Percentiles rank a stretch among this genome's conserved stretches.
phyloP scores from a whole-genome alignment of 2,329 filamentous ascomycete species.

The Ophiostoma himal-ulmi region DNA sequence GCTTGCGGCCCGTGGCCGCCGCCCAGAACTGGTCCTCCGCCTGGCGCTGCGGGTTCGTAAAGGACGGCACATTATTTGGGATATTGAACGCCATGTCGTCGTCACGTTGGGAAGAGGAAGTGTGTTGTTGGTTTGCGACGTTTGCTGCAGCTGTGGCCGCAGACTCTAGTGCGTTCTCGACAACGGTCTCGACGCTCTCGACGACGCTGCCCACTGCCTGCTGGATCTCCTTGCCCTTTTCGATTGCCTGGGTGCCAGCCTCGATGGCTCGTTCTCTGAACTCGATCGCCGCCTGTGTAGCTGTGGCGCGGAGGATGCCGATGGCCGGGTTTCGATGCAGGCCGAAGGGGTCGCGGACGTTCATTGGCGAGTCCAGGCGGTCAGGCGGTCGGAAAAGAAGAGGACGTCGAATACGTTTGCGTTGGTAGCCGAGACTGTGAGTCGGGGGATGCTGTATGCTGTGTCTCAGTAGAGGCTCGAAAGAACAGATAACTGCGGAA shows the following conservation, averaged over 20 bases:
- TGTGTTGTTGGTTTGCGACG: conserved; percentile 22
- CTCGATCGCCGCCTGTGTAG: conserved; percentile 41
- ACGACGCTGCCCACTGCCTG: conserved; percentile 30
- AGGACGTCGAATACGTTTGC: neutral
- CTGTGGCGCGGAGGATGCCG: conserved; percentile 46
- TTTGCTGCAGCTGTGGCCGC: neutral
- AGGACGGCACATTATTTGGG: conserved; percentile 64
- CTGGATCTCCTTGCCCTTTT: conserved; percentile 36
- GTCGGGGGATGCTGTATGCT: neutral
- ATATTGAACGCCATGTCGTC: conserved; percentile 59
- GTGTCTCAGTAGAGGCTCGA: neutral
- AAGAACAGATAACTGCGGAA: conserved; percentile 11
- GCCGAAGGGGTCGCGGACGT: conserved; percentile 41
- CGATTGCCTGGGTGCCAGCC: conserved; percentile 44
- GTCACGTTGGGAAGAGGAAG: neutral
- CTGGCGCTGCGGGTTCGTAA: conserved; percentile 57
- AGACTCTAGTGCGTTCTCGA: conserved; percentile 20
- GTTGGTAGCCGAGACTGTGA: neutral
- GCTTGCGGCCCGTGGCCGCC: conserved; percentile 32
- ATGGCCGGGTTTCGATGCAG: conserved; percentile 35
- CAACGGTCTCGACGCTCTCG: conserved; percentile 19
- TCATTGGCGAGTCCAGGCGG: conserved; percentile 31
- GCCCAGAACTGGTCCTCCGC: conserved; percentile 63
- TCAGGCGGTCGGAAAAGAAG: conserved; percentile 18
- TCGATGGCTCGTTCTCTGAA: conserved; percentile 46